phyloP scores from a whole-genome alignment of 805 yeast species.

The Schwanniomyces pseudopolymorphus region DNA sequence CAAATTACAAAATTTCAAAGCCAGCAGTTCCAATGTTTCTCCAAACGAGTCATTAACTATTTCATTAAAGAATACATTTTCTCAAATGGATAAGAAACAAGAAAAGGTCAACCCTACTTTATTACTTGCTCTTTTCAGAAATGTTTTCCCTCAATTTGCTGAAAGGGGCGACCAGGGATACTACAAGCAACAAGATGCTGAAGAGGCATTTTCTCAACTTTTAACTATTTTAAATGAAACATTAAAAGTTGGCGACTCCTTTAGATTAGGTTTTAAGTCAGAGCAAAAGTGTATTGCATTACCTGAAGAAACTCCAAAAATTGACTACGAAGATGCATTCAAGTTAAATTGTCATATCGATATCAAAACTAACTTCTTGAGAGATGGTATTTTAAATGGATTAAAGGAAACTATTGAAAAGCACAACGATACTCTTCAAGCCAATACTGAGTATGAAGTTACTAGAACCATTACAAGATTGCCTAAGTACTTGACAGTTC shows the following conservation, averaged over 20 bases:
- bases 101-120: slow-evolving; percentile 63
- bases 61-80: slow-evolving; percentile 45
- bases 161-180: slow-evolving; percentile 70
- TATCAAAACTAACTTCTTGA: slow-evolving; percentile 79
- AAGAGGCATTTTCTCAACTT: slow-evolving; percentile 87
- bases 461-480: slow-evolving; percentile 63
- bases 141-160: slow-evolving; percentile 81
- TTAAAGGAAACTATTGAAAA: slow-evolving; percentile 78
- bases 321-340: slow-evolving; percentile 48
- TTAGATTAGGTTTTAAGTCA: slow-evolving; percentile 65
- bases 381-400: slow-evolving; percentile 78
- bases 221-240: slow-evolving; percentile 50
- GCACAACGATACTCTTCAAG: slow-evolving; percentile 64
- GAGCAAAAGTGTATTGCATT: slow-evolving; percentile 59
- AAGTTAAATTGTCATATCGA: slow-evolving; percentile 90
- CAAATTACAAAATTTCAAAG: slow-evolving; percentile 20
- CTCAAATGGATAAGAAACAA: slow-evolving; percentile 44
- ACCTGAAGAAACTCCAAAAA: slow-evolving; percentile 27
- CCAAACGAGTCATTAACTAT: slow-evolving; percentile 19
- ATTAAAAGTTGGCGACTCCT: slow-evolving; percentile 53
- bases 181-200: slow-evolving; percentile 97
- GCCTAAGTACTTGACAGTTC: slow-evolving; percentile 86
- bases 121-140: slow-evolving; percentile 65
- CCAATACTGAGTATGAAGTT: slow-evolving; percentile 71
- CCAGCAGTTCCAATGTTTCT: slow-evolving; percentile 9